Evolutionary conservation across 176 grass and related monocot genomes (phyloP), one percentile per base, ranked within the genome.

Genomic region (Paspalum notatum): DNA sequence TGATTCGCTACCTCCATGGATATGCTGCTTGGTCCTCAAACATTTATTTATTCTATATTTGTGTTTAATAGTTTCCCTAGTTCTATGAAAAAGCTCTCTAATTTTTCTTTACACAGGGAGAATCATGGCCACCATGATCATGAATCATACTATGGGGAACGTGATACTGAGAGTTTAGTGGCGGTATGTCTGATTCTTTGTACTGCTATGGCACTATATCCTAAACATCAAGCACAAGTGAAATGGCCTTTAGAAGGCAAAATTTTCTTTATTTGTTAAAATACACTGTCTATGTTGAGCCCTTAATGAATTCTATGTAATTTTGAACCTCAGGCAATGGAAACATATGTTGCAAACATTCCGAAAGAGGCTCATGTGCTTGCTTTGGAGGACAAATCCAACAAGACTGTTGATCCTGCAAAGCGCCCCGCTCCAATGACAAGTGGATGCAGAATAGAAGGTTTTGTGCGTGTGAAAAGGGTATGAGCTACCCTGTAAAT

Each of bases 121-220:
- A 93, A 84, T 83, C 86, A 93, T 57, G 93, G 97, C 68, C 97
- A 95, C 62, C 97, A 99, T 93, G 97, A 95, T 76, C 97, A 99
- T 75, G 97, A 99, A 69, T 99, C 97, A 18, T 99, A 99, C 62
- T 99, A 99, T 52, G 97, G 97, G 62, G 97, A 99, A 37, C 93
- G 97, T 82, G 97, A 99, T 67, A 96, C 93, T 81, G 93, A 99
- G 74, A 99, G 97, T 75, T 93, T 99, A 86, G 93, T 99, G 54
- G 88, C 79, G 89, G 97, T 99, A 99, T 86, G 88, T 85, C 74
- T 21, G 6, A 17, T 78, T 67, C 9, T 39, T 82, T 70, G 61
- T 61, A 2, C 68, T 81, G 26, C 66, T 42, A 70, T 26, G 3
- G 7, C 20, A 59, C 55, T 48, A 17, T 71, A 85, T 75, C 27